Conservation (phyloP, 768 basidiomycete genomes). For the Lanmaoa rubissima region DNA sequence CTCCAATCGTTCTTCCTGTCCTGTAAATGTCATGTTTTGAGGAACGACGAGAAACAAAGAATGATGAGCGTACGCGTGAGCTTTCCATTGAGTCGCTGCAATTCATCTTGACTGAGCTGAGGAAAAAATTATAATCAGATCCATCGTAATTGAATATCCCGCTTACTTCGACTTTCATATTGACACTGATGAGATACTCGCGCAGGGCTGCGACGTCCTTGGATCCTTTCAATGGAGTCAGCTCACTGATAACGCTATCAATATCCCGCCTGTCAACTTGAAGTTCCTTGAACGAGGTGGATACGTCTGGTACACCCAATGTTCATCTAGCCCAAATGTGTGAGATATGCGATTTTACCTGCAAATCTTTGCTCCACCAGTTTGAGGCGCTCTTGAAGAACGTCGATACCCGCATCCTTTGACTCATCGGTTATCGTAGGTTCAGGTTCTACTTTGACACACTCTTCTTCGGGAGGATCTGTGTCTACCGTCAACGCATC, state of each 20-base stretch:
- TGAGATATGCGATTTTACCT: constrained; percentile 41
- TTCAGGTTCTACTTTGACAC: not conserved
- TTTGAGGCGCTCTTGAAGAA: constrained; percentile 62
- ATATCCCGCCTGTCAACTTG: constrained; percentile 70
- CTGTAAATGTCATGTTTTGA: constrained; percentile 38
- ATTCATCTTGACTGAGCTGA: constrained; percentile 74
- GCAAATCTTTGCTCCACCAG: constrained; percentile 76
- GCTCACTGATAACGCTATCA: constrained; percentile 64
- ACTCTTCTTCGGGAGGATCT: not conserved
- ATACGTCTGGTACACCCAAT: constrained; percentile 55
- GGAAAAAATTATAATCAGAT: not conserved
- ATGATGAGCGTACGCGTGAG: constrained; percentile 58
- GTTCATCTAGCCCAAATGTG: constrained; percentile 1
- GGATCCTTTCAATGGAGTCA: constrained; percentile 68
- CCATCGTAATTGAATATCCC: not conserved
- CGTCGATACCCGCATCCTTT: constrained; percentile 44
- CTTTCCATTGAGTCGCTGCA: constrained; percentile 69
- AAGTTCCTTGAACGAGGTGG: constrained; percentile 71
- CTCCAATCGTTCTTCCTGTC: constrained; percentile 83
- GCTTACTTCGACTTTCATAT: constrained; percentile 68
- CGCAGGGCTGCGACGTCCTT: constrained; percentile 65
- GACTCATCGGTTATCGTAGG: not conserved
- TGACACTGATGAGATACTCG: constrained; percentile 67
- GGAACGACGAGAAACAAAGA: not conserved
- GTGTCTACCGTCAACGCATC: not conserved